Conservation (phyloP, 176 grass and related monocot genomes). For the Juncus effusus region DNA sequence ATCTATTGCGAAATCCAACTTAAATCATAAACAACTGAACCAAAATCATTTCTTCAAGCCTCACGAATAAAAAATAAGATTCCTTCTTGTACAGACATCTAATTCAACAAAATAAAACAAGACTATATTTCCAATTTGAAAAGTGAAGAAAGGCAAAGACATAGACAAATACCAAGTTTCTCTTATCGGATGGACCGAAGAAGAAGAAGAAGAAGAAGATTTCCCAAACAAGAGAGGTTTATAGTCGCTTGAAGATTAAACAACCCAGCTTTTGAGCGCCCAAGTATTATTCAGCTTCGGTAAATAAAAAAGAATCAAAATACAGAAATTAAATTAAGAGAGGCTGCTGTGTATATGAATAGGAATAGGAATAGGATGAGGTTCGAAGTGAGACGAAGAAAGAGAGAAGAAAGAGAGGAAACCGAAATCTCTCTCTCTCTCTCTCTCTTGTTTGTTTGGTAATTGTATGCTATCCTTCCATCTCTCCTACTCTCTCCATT, state of each 20-base stretch:
- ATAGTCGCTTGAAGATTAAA: slow-evolving; percentile 9
- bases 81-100: not conserved
- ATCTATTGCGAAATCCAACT: not conserved
- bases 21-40: slow-evolving; percentile 5
- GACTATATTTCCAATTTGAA: not conserved
- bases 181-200: slow-evolving; percentile 11
- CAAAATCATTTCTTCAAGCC: not conserved
- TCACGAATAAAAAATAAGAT: slow-evolving; percentile 14
- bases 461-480: slow-evolving; percentile 9
- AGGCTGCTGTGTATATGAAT: slow-evolving; percentile 7
- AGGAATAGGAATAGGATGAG: not conserved
- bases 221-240: too few species aligned
- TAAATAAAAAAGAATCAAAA: not conserved
- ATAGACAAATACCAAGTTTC: slow-evolving; percentile 15
- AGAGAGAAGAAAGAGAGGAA: slow-evolving; percentile 11
- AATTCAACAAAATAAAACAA: not conserved
- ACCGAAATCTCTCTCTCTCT: slow-evolving; percentile 14
- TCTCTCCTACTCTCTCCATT: not conserved
- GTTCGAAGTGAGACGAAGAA: not conserved
- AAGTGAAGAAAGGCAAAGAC: not conserved
- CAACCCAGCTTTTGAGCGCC: slow-evolving; percentile 9
- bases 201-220: not conserved
- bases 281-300: slow-evolving; percentile 15
- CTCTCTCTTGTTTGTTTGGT: slow-evolving; percentile 26
- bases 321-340: slow-evolving; percentile 1